These are phyloP conservation scores for Puccinia triticina DNA, from an alignment of 1,284 basidiomycete genomes.

Conservation along the genomic window DNA sequence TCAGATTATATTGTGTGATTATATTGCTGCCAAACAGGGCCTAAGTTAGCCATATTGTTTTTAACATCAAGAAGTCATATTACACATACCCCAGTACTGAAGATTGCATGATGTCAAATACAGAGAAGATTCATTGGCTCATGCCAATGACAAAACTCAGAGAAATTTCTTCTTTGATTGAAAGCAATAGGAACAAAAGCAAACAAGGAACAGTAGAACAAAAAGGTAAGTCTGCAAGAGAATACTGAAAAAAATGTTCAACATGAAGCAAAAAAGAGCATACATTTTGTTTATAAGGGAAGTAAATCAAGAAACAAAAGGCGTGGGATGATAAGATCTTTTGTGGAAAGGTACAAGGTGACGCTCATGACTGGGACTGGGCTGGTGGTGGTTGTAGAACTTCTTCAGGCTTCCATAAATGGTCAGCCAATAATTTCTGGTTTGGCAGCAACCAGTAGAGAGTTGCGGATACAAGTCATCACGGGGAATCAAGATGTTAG, in stretches of 20 bases:
- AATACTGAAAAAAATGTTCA: neutral
- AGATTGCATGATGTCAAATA: too few species aligned
- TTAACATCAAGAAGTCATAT: too few species aligned
- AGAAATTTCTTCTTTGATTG: too few species aligned
- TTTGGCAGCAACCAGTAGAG: neutral
- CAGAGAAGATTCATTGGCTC: too few species aligned
- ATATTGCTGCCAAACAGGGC: too few species aligned
- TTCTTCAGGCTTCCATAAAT: conserved; percentile 22
- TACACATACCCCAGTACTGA: too few species aligned
- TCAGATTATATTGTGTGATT: too few species aligned
- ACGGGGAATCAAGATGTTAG: neutral
- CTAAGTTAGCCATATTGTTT: too few species aligned
- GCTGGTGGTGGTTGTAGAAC: neutral
- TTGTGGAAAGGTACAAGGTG: too few species aligned
- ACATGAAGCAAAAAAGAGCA: neutral
- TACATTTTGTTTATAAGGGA: neutral
- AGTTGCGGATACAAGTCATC: neutral
- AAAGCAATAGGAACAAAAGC: neutral
- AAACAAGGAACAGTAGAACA: neutral
- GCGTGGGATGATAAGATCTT: neutral
- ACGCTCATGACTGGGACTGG: neutral
- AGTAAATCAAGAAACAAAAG: conserved; percentile 1
- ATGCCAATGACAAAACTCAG: too few species aligned
- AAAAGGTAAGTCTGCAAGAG: neutral
- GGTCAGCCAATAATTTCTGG: conserved; percentile 33